Evolutionary conservation across 768 basidiomycete genomes (phyloP).

Genomic region (Galerina marginata): DNA sequence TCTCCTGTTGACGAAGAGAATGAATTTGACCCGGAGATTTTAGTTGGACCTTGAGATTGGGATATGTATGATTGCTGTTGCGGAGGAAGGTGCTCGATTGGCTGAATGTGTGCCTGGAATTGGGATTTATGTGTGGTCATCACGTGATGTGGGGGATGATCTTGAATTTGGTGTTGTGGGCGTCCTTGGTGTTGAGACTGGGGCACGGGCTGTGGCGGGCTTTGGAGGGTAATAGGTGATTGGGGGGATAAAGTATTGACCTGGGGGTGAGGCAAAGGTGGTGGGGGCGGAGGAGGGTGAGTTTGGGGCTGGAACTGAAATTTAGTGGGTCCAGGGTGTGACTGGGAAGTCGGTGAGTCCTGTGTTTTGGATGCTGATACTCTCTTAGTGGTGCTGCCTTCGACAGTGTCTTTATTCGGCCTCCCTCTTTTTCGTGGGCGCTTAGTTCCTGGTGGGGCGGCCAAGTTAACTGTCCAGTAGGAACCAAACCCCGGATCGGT

Average conservation of each 20-base stretch:
- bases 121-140: slow-evolving; percentile 8
- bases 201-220: slow-evolving; percentile 6
- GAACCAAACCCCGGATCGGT: slow-evolving; percentile 89
- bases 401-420: slow-evolving; percentile 49
- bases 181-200: neutral
- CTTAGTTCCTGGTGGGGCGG: slow-evolving; percentile 86
- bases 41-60: slow-evolving; percentile 2
- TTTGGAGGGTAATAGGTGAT: slow-evolving; percentile 1
- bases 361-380: slow-evolving; percentile 5
- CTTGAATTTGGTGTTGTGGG: slow-evolving; percentile 3
- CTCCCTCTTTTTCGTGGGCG: slow-evolving; percentile 82
- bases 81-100: slow-evolving; percentile 8
- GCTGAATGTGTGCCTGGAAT: slow-evolving; percentile 10
- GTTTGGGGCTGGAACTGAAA: slow-evolving; percentile 33
- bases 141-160: slow-evolving; percentile 17
- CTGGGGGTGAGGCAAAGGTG: slow-evolving; percentile 30
- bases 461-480: slow-evolving; percentile 88
- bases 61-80: slow-evolving; percentile 6
- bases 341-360: slow-evolving; percentile 14
- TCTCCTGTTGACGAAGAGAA: slow-evolving; percentile 13
- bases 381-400: slow-evolving; percentile 21
- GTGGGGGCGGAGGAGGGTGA: slow-evolving; percentile 31
- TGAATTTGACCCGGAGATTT: slow-evolving; percentile 12
- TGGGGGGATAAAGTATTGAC: slow-evolving; percentile 25
- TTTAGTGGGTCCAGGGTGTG: slow-evolving; percentile 23